phyloP scores from a whole-genome alignment of 768 basidiomycete species.

The Pleurotus tuber-regium region DNA sequence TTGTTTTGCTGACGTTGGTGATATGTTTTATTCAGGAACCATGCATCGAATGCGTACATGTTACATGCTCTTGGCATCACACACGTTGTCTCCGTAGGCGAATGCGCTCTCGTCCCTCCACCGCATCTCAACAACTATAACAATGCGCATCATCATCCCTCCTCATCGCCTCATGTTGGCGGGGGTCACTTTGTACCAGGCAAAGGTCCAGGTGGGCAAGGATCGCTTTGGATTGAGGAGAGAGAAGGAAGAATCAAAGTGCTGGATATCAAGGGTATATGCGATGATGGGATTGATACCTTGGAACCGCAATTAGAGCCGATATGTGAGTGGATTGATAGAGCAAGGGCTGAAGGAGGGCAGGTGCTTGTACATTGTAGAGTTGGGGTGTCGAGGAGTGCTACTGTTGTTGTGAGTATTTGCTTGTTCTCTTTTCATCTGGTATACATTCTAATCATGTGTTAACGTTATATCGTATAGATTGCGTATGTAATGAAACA shows the following conservation, averaged over 20 bases:
- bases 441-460: background rate
- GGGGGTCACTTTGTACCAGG: constrained; percentile 35
- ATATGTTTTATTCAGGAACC: constrained; percentile 63
- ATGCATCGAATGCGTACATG: constrained; percentile 94
- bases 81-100: constrained; percentile 95
- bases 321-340: constrained; percentile 93
- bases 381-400: constrained; percentile 97
- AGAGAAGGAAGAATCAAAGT: constrained; percentile 88
- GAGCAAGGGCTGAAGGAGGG: constrained; percentile 77
- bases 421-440: constrained; percentile 7
- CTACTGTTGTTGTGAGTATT: constrained; percentile 79
- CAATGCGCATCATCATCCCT: background rate
- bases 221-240: constrained; percentile 86
- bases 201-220: constrained; percentile 51
- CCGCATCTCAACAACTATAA: constrained; percentile 35
- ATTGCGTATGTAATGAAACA: constrained; percentile 99
- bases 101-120: constrained; percentile 87
- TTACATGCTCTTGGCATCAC: constrained; percentile 94
- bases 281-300: constrained; percentile 96
- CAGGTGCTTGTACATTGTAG: constrained; percentile 94
- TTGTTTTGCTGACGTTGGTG: background rate
- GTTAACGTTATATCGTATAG: constrained; percentile 31
- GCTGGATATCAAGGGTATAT: constrained; percentile 87
- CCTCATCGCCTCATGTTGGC: constrained; percentile 1
- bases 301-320: constrained; percentile 85